These are phyloP conservation scores for Acacia crassicarpa DNA, from an alignment of 306 rosid genomes.

Conservation along the genomic window DNA sequence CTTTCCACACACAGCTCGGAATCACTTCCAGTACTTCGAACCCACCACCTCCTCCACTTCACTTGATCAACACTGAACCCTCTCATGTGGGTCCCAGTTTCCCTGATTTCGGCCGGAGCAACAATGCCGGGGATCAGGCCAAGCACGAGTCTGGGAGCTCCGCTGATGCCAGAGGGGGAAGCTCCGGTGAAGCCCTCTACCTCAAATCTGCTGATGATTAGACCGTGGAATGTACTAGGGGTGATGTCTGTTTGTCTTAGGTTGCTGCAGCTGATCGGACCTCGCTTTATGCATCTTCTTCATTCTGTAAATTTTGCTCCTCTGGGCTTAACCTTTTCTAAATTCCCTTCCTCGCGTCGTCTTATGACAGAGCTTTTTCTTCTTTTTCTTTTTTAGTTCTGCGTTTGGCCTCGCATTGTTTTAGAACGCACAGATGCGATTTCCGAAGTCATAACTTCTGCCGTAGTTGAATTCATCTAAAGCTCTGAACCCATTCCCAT, in stretches of 20 bases:
- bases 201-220: slow-evolving; percentile 66
- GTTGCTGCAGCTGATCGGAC: background rate
- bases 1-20: slow-evolving; percentile 75
- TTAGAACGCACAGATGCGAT: background rate
- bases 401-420: background rate
- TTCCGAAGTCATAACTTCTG: too few species aligned
- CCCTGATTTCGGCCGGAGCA: slow-evolving; percentile 68
- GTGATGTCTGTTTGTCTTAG: slow-evolving; percentile 19
- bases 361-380: background rate
- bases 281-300: slow-evolving; percentile 31
- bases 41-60: slow-evolving; percentile 33
- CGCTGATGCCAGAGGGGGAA: slow-evolving; percentile 41
- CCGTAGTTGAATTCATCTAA: too few species aligned
- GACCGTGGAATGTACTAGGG: slow-evolving; percentile 21
- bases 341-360: background rate
- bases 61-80: slow-evolving; percentile 73
- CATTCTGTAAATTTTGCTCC: slow-evolving; percentile 29
- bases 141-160: slow-evolving; percentile 82
- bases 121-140: slow-evolving; percentile 48
- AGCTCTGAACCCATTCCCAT: too few species aligned
- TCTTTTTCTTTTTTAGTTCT: background rate
- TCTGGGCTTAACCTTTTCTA: background rate
- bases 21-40: slow-evolving; percentile 32
- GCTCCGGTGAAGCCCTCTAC: slow-evolving; percentile 77
- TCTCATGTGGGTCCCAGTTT: slow-evolving; percentile 62